These are phyloP conservation scores for Chlamydomonas eustigma DNA, from an alignment of 139 green algal genomes.

Conservation along the genomic window DNA sequence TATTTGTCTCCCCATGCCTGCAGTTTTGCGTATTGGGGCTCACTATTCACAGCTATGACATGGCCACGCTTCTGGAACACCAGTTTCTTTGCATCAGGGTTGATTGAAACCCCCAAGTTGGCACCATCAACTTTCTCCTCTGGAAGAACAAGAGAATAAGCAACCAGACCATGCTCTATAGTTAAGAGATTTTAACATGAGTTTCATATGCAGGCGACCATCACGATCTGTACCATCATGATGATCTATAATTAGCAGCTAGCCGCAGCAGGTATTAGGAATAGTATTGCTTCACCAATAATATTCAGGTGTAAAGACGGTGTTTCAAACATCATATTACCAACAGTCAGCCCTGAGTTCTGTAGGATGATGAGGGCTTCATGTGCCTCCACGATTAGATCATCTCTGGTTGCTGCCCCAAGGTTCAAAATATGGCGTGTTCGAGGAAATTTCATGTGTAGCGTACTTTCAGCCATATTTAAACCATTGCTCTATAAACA, in stretches of 20 bases:
- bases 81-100: not conserved
- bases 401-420: conserved; percentile 19
- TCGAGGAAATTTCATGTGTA: conserved; percentile 29
- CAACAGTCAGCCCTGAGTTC: not conserved
- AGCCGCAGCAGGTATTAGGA: too few relatives aligned
- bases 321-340: too few relatives aligned
- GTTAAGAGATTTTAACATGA: too few relatives aligned
- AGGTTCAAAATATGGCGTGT: conserved; percentile 20
- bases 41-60: conserved; percentile 16
- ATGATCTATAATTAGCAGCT: not conserved
- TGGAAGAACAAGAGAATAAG: conserved; percentile 3
- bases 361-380: not conserved
- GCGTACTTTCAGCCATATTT: too few relatives aligned
- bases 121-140: conserved; percentile 33
- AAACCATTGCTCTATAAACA: too few relatives aligned
- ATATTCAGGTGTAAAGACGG: too few relatives aligned
- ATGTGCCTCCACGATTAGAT: conserved; percentile 7
- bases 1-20: not conserved
- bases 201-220: not conserved
- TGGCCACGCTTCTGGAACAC: conserved; percentile 32
- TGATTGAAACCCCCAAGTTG: conserved; percentile 28
- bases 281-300: too few relatives aligned
- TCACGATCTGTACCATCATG: not conserved
- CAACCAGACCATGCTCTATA: not conserved
- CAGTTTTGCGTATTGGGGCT: conserved; percentile 32